Evolutionary conservation across 2,329 filamentous ascomycete genomes (phyloP).

Genomic region (Clarireedia monteithiana): DNA sequence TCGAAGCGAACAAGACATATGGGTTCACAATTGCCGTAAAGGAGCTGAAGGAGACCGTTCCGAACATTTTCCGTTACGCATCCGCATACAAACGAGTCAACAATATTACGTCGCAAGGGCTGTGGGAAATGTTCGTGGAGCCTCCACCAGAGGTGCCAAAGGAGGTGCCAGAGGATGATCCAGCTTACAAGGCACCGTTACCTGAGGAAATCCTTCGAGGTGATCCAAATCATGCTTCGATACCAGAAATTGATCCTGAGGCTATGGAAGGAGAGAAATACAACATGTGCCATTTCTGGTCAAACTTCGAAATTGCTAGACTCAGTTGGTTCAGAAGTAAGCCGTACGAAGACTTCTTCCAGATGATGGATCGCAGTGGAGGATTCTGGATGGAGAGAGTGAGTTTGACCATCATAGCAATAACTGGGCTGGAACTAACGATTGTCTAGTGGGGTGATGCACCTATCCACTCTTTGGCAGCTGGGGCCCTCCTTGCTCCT

Average conservation of each 20-base stretch:
- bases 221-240: constrained; percentile 60
- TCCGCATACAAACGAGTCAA: constrained; percentile 92
- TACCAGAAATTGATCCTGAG: constrained; percentile 82
- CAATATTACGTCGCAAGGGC: constrained; percentile 80
- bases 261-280: constrained; percentile 96
- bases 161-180: constrained; percentile 49
- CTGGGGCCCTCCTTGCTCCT: constrained; percentile 74
- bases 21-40: constrained; percentile 99
- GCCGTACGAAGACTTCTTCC: constrained; percentile 94
- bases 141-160: constrained; percentile 54
- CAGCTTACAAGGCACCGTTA: constrained; percentile 47
- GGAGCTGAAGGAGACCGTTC: constrained; percentile 93
- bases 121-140: constrained; percentile 99
- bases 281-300: constrained; percentile 99
- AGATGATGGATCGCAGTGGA: constrained; percentile 97
- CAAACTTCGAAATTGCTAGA: constrained; percentile 95
- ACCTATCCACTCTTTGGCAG: constrained; percentile 93
- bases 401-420: constrained; percentile 31
- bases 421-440: constrained; percentile 17
- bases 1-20: constrained; percentile 90
- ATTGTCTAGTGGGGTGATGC: constrained; percentile 83
- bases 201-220: constrained; percentile 76
- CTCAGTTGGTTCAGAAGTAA: constrained; percentile 96
- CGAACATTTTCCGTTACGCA: constrained; percentile 98
- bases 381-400: constrained; percentile 99